phyloP scores from a whole-genome alignment of 306 rosid species.

The Sphenostylis stenocarpa region DNA sequence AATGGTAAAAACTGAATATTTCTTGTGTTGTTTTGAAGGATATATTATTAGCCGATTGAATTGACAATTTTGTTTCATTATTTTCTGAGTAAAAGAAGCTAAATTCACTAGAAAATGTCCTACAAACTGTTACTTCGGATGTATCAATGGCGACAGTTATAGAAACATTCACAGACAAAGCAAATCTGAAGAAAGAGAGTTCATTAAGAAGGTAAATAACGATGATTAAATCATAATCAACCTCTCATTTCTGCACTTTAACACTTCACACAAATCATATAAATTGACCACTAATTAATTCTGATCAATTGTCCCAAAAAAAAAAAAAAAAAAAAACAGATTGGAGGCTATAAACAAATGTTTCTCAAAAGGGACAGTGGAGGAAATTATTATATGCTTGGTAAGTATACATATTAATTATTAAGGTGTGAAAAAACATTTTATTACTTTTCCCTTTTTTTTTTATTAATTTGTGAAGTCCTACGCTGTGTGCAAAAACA shows the following conservation, averaged over 20 bases:
- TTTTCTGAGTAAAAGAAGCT: slow-evolving; percentile 20
- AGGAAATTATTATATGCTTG: slow-evolving; percentile 32
- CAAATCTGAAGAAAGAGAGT: not conserved
- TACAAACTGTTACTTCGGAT: slow-evolving; percentile 5
- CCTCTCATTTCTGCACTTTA: not conserved
- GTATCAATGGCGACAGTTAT: not conserved
- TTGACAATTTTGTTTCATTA: not conserved
- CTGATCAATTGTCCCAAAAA: not conserved
- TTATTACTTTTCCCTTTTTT: not conserved
- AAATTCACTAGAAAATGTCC: slow-evolving; percentile 16
- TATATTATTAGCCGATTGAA: too few species aligned
- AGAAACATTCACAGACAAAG: not conserved
- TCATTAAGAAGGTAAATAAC: slow-evolving; percentile 3
- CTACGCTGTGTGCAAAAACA: not conserved
- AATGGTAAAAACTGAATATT: slow-evolving; percentile 7
- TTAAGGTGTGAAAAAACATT: not conserved
- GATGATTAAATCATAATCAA: too few species aligned
- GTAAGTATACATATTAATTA: slow-evolving; percentile 6
- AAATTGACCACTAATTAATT: not conserved
- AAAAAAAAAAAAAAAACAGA: not conserved
- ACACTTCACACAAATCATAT: not conserved
- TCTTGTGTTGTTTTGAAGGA: too few species aligned
- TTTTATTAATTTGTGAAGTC: not conserved
- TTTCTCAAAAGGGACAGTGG: slow-evolving; percentile 38
- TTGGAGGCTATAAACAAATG: slow-evolving; percentile 25